phyloP scores from a whole-genome alignment of 176 grass and related monocot genomes.

The Carex pumila region DNA sequence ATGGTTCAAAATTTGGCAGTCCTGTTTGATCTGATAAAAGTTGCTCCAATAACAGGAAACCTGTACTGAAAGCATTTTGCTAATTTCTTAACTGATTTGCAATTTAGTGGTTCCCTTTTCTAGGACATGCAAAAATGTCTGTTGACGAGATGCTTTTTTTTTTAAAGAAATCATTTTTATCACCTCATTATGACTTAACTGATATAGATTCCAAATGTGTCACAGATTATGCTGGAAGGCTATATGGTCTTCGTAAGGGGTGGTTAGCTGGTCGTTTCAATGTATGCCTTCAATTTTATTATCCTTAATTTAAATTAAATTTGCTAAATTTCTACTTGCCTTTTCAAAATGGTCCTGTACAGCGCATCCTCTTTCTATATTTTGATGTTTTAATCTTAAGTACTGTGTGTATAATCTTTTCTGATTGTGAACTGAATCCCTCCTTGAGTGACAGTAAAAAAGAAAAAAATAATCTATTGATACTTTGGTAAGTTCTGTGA shows the following conservation, averaged over 20 bases:
- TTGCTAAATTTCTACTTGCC: neutral
- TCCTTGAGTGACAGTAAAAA: neutral
- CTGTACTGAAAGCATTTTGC: neutral
- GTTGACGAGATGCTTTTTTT: too few species aligned
- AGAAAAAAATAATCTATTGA: neutral
- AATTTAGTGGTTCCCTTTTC: neutral
- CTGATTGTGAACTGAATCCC: neutral
- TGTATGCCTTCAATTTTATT: conserved; percentile 17
- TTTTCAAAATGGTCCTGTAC: neutral
- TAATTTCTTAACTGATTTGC: neutral
- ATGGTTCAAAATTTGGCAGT: neutral
- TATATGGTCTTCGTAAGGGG: conserved; percentile 46
- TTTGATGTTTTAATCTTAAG: neutral
- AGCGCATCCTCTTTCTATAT: neutral
- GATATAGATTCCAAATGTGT: neutral
- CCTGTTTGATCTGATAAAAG: neutral
- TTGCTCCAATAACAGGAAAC: neutral
- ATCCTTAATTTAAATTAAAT: neutral
- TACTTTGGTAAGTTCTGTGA: neutral
- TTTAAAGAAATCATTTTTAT: neutral
- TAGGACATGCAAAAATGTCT: neutral
- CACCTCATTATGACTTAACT: neutral
- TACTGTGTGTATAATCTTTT: neutral
- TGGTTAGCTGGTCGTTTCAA: conserved; percentile 48
- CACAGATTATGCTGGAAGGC: conserved; percentile 53